phyloP scores from a whole-genome alignment of 2,329 filamentous ascomycete species.

The Claviceps arundinis region DNA sequence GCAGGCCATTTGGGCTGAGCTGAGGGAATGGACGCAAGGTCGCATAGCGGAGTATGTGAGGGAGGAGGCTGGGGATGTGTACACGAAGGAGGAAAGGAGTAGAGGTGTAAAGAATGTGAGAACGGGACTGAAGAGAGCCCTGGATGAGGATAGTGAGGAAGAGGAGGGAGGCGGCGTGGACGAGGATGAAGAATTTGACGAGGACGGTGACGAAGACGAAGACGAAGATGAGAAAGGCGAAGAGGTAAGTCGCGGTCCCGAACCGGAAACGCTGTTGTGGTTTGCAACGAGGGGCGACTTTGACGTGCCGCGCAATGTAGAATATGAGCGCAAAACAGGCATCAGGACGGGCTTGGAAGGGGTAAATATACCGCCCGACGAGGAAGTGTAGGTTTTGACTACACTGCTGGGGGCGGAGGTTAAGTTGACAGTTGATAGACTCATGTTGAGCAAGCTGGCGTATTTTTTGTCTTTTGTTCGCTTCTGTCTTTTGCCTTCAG shows the following conservation, averaged over 20 bases:
- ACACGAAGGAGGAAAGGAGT: conserved; percentile 57
- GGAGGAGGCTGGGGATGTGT: conserved; percentile 44
- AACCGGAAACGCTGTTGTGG: conserved; percentile 36
- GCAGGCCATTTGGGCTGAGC: conserved; percentile 43
- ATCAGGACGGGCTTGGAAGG: conserved; percentile 21
- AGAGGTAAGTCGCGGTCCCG: conserved; percentile 20
- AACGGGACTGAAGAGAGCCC: conserved; percentile 50
- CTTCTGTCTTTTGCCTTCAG: neutral
- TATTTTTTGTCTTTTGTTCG: no score
- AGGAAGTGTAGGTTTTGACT: conserved; percentile 7
- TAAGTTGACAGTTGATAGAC: no score
- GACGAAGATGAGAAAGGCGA: conserved; percentile 6
- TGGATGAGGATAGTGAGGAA: conserved; percentile 38
- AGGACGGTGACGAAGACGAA: conserved; percentile 13
- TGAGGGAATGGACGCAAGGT: conserved; percentile 26
- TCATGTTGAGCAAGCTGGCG: no score
- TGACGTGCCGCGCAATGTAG: conserved; percentile 30
- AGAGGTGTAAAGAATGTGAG: conserved; percentile 54
- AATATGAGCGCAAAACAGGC: conserved; percentile 25
- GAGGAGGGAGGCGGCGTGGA: conserved; percentile 27
- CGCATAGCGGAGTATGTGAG: conserved; percentile 29
- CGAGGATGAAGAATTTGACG: conserved; percentile 16
- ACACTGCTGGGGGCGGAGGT: conserved; percentile 5
- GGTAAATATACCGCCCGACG: conserved; percentile 19
- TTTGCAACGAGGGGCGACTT: conserved; percentile 31